Percentiles rank a stretch among this genome's conserved stretches.
Evolutionary conservation across 176 grass and related monocot genomes (phyloP).

Genomic region (Coix lacrymajobi): DNA sequence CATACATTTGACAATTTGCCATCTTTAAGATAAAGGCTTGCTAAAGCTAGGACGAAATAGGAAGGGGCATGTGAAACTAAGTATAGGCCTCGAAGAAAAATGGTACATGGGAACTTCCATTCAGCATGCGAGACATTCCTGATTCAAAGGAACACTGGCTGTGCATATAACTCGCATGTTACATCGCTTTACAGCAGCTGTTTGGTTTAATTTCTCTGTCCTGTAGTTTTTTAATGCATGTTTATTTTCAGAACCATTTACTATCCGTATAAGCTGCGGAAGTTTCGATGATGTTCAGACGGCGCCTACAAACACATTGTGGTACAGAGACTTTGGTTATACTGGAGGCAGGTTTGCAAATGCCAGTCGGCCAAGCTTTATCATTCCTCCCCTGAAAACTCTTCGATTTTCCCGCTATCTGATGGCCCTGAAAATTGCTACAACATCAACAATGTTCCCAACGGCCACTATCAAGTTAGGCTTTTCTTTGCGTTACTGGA

Average conservation of each 20-base stretch:
- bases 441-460: constrained; percentile 66
- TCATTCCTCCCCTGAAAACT: constrained; percentile 79
- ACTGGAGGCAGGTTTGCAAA: constrained; percentile 81
- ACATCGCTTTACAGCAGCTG: neutral
- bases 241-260: constrained; percentile 78
- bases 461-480: constrained; percentile 77
- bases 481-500: constrained; percentile 80
- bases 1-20: neutral
- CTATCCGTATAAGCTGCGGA: constrained; percentile 93
- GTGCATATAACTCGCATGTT: neutral
- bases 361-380: constrained; percentile 63
- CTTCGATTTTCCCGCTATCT: constrained; percentile 81
- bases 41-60: constrained; percentile 6
- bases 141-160: neutral
- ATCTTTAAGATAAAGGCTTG: constrained; percentile 20
- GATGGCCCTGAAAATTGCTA: constrained; percentile 97
- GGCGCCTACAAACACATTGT: constrained; percentile 71
- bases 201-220: neutral
- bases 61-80: constrained; percentile 4
- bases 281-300: constrained; percentile 77
- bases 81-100: neutral
- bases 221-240: constrained; percentile 2
- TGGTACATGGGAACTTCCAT: neutral
- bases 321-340: constrained; percentile 97
- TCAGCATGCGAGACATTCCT: neutral